Evolutionary conservation across 176 grass and related monocot species (phyloP), one percentile per base, ranked within the genome.

Genomic region (Carex cristatella): DNA sequence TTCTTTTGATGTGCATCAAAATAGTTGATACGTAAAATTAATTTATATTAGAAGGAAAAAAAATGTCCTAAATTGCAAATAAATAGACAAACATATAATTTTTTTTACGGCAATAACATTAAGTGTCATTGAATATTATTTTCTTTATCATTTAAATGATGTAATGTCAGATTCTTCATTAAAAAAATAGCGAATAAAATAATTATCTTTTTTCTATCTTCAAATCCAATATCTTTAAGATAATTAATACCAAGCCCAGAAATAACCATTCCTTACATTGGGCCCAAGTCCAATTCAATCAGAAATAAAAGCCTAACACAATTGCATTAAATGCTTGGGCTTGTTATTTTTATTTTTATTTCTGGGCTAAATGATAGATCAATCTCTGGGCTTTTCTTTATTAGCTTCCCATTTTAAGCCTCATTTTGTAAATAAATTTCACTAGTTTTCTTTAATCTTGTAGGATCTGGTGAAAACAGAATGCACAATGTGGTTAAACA

Each of bases 391-490:
- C 27, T 53, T 6, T 51, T 9, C 69, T 27, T 74, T 54, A 3
- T 35, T 2, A 57, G 27, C 19, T 55, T 7, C 60, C 8, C 60
- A 62, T 62, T 7, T 35, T 35, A 35, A 35, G 2, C 33, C 33
- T 35, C 33, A 35, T 35, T 35, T 35, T 58, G 8, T 13, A 12
- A 28, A 54, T 56, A 23, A 19, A 4, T 4, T 61, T 1, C 31
- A 14, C n/a, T 14, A 55, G 23, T 79, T 54, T 70, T 8, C 49
- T 40, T 23, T 61, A 58, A 18, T 68, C 9, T 57, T 19, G 0
- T 81, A 91, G 89, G 79, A 83, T 7, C 32, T 86, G 42, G 86
- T 91, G 62, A 85, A 75, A 82, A 5, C 14, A 4, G 86, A 90
- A 59, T 90, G 86, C 16, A 42, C 53, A 64, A 81, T 68, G 84